These are phyloP conservation scores for Euphorbia pulcherrima DNA, from an alignment of 345 rosid genomes.

Conservation along the genomic window DNA sequence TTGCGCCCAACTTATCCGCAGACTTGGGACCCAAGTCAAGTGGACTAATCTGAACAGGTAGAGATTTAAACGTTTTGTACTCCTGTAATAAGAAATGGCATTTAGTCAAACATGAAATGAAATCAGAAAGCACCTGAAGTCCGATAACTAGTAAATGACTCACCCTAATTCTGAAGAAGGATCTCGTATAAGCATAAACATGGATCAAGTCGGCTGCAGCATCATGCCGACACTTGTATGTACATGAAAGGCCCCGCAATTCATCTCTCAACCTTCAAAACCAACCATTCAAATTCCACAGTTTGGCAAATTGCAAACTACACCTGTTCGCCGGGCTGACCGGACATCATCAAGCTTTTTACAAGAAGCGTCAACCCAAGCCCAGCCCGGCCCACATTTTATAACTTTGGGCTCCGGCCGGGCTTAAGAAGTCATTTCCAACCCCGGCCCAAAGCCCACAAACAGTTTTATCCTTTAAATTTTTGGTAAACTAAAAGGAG, in stretches of 20 bases:
- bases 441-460: no score
- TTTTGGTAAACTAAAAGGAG: no score
- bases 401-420: no score
- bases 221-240: conserved; percentile 89
- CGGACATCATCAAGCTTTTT: no score
- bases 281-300: conserved; percentile 6
- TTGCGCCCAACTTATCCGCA: conserved; percentile 65
- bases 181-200: conserved; percentile 82
- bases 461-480: no score
- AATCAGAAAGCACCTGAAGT: neutral
- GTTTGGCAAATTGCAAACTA: conserved; percentile 8
- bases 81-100: conserved; percentile 43
- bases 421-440: no score
- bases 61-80: conserved; percentile 70
- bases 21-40: conserved; percentile 89
- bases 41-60: conserved; percentile 82
- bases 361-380: no score
- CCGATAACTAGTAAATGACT: neutral
- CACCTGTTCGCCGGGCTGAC: no score
- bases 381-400: no score
- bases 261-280: conserved; percentile 90
- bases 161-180: conserved; percentile 77
- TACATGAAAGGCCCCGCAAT: conserved; percentile 77
- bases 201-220: conserved; percentile 99
- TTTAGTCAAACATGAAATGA: no score